These are phyloP conservation scores for Chrysoporthe cubensis DNA, from an alignment of 2,329 filamentous ascomycete species.

Conservation along the genomic window DNA sequence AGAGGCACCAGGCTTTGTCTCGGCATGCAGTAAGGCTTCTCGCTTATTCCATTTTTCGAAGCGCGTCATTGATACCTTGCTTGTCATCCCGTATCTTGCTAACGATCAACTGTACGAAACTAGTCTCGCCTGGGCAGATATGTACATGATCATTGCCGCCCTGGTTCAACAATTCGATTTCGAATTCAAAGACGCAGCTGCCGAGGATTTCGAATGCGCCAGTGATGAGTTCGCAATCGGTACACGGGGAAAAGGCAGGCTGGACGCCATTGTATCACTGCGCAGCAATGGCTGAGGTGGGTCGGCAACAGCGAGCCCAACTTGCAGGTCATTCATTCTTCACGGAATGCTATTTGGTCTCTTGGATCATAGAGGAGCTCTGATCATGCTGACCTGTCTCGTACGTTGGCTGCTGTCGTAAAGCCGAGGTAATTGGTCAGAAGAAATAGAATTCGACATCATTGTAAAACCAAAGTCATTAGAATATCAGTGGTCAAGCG, in stretches of 20 bases:
- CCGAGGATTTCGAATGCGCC: not conserved
- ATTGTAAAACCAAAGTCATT: too few relatives aligned
- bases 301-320: not conserved
- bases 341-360: too few relatives aligned
- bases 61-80: too few relatives aligned
- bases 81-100: not conserved
- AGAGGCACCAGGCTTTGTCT: constrained; percentile 34
- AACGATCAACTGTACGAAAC: not conserved
- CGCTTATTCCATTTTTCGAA: not conserved
- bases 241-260: not conserved
- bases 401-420: too few relatives aligned
- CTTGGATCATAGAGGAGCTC: too few relatives aligned
- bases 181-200: constrained; percentile 11
- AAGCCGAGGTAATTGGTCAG: too few relatives aligned
- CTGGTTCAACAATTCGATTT: constrained; percentile 34
- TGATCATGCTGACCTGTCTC: too few relatives aligned
- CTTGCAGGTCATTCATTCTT: too few relatives aligned
- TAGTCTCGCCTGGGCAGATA: constrained; percentile 33
- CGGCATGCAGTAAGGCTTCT: constrained; percentile 30
- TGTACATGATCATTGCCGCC: constrained; percentile 32
- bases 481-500: too few relatives aligned
- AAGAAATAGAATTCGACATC: too few relatives aligned
- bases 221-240: not conserved
- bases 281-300: not conserved
- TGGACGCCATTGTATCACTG: not conserved